phyloP scores from a whole-genome alignment of 2,329 filamentous ascomycete genomes.

The Botrytis medusae region DNA sequence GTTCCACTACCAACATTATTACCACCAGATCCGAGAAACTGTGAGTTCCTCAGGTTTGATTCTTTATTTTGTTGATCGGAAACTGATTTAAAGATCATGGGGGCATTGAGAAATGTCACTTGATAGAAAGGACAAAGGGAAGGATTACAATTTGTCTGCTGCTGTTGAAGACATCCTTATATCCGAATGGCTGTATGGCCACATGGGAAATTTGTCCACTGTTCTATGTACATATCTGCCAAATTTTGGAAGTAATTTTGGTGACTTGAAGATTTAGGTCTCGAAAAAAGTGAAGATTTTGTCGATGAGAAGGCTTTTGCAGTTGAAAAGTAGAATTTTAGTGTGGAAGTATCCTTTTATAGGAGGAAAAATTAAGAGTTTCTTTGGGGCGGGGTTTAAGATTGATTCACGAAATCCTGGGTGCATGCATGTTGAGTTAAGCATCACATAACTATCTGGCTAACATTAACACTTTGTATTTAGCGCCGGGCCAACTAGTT shows the following conservation, averaged over 20 bases:
- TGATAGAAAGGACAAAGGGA: not conserved
- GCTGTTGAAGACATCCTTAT: not conserved
- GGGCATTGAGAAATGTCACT: not conserved
- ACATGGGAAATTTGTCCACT: not conserved
- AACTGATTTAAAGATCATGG: not conserved
- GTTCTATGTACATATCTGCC: not conserved
- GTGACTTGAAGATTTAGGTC: not conserved
- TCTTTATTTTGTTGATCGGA: not conserved
- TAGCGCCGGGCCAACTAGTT: not conserved
- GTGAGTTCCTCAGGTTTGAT: not conserved
- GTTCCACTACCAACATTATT: too few species aligned
- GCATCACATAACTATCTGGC: not conserved
- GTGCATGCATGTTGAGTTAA: not conserved
- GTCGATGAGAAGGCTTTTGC: not conserved
- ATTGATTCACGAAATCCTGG: not conserved
- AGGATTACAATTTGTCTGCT: not conserved
- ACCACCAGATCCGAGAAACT: fast-evolving
- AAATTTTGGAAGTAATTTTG: not conserved
- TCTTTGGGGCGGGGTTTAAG: not conserved
- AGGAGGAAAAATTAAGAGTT: not conserved
- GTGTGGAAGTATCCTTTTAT: not conserved
- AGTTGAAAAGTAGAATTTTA: not conserved
- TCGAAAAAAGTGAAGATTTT: not conserved
- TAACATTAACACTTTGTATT: not conserved
- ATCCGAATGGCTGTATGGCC: not conserved